Evolutionary conservation across 31 red algal genomes (phyloP), one percentile per base, ranked within the genome.

Genomic region (Odonthalia washingtoniensis): DNA sequence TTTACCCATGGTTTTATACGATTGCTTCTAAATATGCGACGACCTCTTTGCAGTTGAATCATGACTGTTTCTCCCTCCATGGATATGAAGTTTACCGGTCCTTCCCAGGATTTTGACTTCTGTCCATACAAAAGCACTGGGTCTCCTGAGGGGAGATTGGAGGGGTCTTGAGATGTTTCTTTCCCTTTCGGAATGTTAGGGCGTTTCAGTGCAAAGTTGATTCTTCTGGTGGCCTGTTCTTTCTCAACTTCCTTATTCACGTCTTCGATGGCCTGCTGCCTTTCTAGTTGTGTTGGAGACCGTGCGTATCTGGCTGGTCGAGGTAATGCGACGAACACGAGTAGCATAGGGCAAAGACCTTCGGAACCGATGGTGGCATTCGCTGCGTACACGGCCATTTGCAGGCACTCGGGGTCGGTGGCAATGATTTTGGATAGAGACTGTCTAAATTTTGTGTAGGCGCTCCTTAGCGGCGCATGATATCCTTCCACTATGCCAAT

Each of bases 401-500:
- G 49, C 24, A 87, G 52, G 38, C 9, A 66, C 33, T 65, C 74
- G 12, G 46, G 0, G 28, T 60, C 74, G 39, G 0, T 78, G 3
- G 31, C 36, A 4, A 38, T 9, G 32, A 1, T 65, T 28, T 43
- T 4, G 31, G 0, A 52, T 28, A 16, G 2, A 57, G 9, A 9
- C 3, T n/a, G 1, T 42, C 36, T 3, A 2, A 68, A 37, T 70
- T 44, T 65, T 4, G 31, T n/a, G 43, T 38, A 68, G 40, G 74
- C 73, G 2, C 31, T 37, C 5, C 45, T 38, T 30, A 87, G 67
- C 4, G 69, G 82, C n/a, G 43, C 69, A 33, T 86, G 14, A 38
- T 73, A 86, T 0, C 1, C 32, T 28, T 86, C 72, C 3, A 78
- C 84, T 18, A 77, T 70, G 16, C 40, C 18, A 53, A 87, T 78